These are phyloP conservation scores for Stellera chamaejasme DNA, from an alignment of 345 rosid genomes.

Conservation along the genomic window DNA sequence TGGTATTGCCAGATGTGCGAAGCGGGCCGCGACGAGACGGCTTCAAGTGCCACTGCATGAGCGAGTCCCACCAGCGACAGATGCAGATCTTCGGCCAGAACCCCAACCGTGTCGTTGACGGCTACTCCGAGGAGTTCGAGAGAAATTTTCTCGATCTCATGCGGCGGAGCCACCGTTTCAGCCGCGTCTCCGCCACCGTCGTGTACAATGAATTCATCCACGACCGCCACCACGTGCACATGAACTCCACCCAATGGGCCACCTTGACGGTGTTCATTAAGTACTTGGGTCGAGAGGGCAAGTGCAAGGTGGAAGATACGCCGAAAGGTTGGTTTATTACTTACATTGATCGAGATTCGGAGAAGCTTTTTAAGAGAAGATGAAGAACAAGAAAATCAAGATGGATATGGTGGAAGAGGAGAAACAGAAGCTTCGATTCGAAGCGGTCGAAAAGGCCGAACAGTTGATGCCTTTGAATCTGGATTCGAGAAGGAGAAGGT, in stretches of 20 bases:
- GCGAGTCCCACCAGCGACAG: constrained; percentile 92
- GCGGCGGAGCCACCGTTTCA: constrained; percentile 70
- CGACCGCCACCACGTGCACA: background rate
- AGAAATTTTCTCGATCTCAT: constrained; percentile 62
- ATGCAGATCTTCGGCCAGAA: constrained; percentile 88
- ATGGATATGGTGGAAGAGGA: background rate
- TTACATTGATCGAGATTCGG: background rate
- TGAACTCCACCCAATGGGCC: constrained; percentile 31
- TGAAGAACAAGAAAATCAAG: constrained; percentile 33
- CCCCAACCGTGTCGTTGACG: constrained; percentile 71
- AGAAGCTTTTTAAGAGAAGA: constrained; percentile 40
- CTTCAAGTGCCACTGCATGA: constrained; percentile 98
- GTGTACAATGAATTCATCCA: background rate
- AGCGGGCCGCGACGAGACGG: constrained; percentile 96
- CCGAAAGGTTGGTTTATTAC: background rate
- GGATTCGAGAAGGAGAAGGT: too few species aligned
- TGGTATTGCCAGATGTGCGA: constrained; percentile 99
- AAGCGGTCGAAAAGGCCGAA: too few species aligned
- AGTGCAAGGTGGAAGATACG: constrained; percentile 68
- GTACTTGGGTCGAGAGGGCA: constrained; percentile 55
- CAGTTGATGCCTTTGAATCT: too few species aligned
- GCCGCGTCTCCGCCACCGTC: background rate
- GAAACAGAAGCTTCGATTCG: too few species aligned
- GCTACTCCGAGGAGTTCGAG: constrained; percentile 92
- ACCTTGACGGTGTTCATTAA: background rate